Conservation (phyloP, 2,329 filamentous ascomycete species). For the Blumeriella jaapii region DNA sequence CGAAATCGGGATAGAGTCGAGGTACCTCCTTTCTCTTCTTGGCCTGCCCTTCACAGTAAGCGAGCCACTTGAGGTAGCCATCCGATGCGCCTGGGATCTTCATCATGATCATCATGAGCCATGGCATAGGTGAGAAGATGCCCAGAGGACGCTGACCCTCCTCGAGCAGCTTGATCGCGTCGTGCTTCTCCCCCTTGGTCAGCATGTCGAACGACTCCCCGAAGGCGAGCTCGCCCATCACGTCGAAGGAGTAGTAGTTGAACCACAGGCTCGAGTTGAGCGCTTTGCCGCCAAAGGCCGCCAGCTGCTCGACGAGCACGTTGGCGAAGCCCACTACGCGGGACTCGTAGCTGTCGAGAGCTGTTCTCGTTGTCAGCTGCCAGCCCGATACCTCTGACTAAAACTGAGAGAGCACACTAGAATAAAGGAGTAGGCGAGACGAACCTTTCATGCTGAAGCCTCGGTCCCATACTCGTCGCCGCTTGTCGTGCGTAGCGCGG, state of each 20-base stretch:
- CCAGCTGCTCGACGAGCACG: conserved; percentile 11
- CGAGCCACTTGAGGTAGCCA: conserved; percentile 8
- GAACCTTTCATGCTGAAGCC: conserved; percentile 18
- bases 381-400: no score
- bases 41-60: conserved; percentile 9
- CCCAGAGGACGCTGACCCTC: conserved; percentile 11
- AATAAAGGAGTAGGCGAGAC: neutral
- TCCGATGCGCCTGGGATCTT: conserved; percentile 10
- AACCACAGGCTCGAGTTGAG: conserved; percentile 18
- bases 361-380: no score
- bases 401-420: no score
- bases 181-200: conserved; percentile 10
- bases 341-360: conserved; percentile 18
- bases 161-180: conserved; percentile 10
- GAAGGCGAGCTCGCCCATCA: conserved; percentile 23
- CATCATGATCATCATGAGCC: conserved; percentile 15
- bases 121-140: conserved; percentile 14
- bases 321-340: conserved; percentile 14
- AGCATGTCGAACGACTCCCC: conserved; percentile 21
- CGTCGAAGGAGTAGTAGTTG: conserved; percentile 20
- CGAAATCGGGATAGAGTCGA: neutral
- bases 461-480: conserved; percentile 19
- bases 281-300: conserved; percentile 10
- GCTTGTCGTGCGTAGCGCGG: conserved; percentile 14
- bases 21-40: conserved; percentile 9